Conservation (phyloP, 2,329 filamentous ascomycete genomes). For the Pseudofabraea citricarpa region DNA sequence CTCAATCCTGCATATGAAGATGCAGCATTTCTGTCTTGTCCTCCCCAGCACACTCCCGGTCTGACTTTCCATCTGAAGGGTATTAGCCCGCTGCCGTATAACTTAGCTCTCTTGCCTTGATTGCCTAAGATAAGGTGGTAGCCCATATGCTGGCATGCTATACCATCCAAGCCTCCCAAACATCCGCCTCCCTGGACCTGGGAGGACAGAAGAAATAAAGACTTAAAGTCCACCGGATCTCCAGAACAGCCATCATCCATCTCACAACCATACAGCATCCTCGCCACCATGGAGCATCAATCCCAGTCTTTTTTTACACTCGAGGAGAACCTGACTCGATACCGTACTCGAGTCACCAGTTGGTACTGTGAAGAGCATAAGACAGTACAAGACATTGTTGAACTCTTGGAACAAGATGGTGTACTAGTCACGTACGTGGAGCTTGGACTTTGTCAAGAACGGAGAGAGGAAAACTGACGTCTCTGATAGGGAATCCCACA, state of each 20-base stretch:
- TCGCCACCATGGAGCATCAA: neutral
- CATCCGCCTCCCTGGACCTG: no score
- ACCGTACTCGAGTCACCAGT: constrained; percentile 15
- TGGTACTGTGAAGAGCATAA: constrained; percentile 17
- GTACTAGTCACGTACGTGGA: constrained; percentile 15
- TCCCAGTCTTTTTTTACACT: constrained; percentile 12
- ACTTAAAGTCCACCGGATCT: neutral
- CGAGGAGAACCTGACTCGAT: constrained; percentile 17
- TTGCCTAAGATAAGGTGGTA: no score
- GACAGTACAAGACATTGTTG: constrained; percentile 17
- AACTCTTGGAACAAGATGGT: constrained; percentile 8
- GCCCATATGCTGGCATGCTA: no score
- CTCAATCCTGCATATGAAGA: no score
- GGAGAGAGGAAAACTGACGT: neutral
- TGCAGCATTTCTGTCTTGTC: no score
- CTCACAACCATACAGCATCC: neutral
- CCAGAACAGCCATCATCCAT: neutral
- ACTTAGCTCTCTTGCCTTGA: no score
- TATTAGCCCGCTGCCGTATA: no score
- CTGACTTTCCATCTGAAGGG: no score
- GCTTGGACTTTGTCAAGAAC: neutral
- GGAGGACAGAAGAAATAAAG: no score
- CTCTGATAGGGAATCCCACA: constrained; percentile 14
- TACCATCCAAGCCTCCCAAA: no score
- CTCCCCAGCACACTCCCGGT: no score